Evolutionary conservation across 73 alveolate genomes (phyloP).

Genomic region (Paramecium octaurelia): DNA sequence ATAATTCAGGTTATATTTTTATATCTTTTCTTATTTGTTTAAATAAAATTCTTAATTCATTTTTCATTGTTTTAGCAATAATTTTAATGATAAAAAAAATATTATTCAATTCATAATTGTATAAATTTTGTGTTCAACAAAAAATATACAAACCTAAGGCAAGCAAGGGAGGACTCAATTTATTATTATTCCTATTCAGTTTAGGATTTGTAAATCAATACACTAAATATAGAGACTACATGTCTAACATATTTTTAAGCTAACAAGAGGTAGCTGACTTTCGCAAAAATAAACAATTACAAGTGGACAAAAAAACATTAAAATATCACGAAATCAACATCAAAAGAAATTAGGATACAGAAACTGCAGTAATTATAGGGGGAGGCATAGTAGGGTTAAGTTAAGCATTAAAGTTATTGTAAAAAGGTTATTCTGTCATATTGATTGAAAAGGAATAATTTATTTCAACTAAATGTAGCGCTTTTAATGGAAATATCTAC

Average conservation of each 20-base stretch:
- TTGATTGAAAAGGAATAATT: not conserved
- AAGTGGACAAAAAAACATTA: not conserved
- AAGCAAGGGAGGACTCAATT: not conserved
- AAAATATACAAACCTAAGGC: not conserved
- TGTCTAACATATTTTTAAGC: not conserved
- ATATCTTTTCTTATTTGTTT: not conserved
- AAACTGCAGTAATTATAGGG: not conserved
- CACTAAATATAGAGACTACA: not conserved
- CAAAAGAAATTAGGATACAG: not conserved
- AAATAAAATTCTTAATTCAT: not conserved
- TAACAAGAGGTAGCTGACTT: not conserved
- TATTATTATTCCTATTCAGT: not conserved
- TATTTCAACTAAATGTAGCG: not conserved
- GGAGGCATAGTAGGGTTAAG: constrained; percentile 4
- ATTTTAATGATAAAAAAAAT: not conserved
- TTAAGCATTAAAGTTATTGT: not conserved
- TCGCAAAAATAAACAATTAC: not conserved
- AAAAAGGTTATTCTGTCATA: not conserved
- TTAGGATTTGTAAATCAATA: not conserved
- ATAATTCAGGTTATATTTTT: not conserved
- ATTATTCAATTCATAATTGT: not conserved
- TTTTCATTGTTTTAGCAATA: not conserved
- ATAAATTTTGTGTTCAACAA: not conserved
- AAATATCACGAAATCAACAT: not conserved
- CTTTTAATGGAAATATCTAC: constrained; percentile 5